A percentile compares a stretch with the other conserved stretches of the same genome.
phyloP scores from a whole-genome alignment of 495 filamentous ascomycete species.

The Penicillium macrosclerotiorum region DNA sequence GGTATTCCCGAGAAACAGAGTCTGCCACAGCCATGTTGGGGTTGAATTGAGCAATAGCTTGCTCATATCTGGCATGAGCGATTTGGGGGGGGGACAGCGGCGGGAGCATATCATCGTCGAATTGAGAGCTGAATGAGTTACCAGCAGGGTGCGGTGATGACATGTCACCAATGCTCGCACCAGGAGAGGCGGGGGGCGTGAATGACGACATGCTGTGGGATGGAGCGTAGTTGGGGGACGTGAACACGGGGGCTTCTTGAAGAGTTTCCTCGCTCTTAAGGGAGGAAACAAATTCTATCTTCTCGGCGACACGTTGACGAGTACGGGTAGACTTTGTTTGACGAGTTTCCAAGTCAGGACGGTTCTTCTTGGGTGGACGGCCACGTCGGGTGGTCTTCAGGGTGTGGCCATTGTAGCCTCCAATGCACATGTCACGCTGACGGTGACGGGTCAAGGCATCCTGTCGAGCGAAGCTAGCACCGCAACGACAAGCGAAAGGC shows the following conservation, averaged over 20 bases:
- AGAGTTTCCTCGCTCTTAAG: constrained; percentile 1
- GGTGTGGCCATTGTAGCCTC: constrained; percentile 80
- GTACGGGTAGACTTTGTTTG: constrained; percentile 59
- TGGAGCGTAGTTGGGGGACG: constrained; percentile 40
- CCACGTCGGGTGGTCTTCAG: constrained; percentile 68
- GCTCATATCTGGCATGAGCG: constrained; percentile 25
- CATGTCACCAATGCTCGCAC: constrained; percentile 40
- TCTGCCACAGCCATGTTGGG: constrained; percentile 22
- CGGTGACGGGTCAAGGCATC: constrained; percentile 93
- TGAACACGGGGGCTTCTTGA: constrained; percentile 38
- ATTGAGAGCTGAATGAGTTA: constrained; percentile 43
- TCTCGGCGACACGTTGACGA: constrained; percentile 46
- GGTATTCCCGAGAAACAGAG: constrained; percentile 27
- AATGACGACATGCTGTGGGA: constrained; percentile 42
- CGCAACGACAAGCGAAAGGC: constrained; percentile 87
- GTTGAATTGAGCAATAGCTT: constrained; percentile 23
- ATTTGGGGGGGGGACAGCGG: constrained; percentile 30
- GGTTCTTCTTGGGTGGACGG: constrained; percentile 59
- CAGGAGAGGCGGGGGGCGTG: constrained; percentile 51
- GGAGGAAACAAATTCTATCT: constrained; percentile 33
- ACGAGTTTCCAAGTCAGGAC: constrained; percentile 64
- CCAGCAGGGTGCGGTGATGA: constrained; percentile 44
- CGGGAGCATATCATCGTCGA: constrained; percentile 44
- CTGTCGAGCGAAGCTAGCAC: constrained; percentile 86
- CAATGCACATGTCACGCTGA: constrained; percentile 91